Percentiles rank a stretch among this genome's conserved stretches.
Conservation (phyloP, 129 eudicot genomes). For the Kitagawia praeruptora region DNA sequence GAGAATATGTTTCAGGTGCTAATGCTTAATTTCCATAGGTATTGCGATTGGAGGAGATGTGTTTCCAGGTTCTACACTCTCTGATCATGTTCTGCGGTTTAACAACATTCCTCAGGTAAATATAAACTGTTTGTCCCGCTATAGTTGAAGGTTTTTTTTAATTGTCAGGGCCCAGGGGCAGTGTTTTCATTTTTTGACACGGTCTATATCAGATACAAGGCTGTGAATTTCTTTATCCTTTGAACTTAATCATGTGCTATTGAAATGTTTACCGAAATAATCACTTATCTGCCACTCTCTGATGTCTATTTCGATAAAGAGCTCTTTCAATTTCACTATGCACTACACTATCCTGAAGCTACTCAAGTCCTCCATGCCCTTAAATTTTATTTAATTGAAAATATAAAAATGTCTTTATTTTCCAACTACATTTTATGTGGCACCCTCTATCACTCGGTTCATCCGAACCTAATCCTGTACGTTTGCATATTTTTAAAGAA, state of each 20-base stretch:
- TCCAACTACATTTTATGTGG: background rate
- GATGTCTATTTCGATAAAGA: background rate
- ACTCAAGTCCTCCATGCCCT: background rate
- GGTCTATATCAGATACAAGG: background rate
- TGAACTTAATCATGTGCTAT: too few species aligned
- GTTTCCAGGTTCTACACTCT: slow-evolving; percentile 97
- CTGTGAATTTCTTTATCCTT: background rate
- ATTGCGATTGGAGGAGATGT: slow-evolving; percentile 99
- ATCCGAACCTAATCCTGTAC: background rate
- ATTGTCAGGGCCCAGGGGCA: background rate
- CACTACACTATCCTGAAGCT: background rate
- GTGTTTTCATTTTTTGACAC: background rate
- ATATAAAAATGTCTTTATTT: background rate
- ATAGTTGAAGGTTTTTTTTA: background rate
- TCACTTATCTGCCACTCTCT: background rate
- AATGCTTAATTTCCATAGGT: slow-evolving; percentile 31
- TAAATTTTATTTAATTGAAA: too few species aligned
- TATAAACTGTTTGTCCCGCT: background rate
- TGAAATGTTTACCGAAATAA: too few species aligned
- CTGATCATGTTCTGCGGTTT: slow-evolving; percentile 95
- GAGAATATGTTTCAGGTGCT: slow-evolving; percentile 8
- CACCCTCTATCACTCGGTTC: background rate
- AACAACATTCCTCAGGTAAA: slow-evolving; percentile 96
- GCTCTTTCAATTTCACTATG: background rate
- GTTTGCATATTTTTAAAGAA: too few species aligned